These are phyloP conservation scores for Ocimum tenuiflorum DNA, from an alignment of 257 asterid genomes.

Conservation along the genomic window DNA sequence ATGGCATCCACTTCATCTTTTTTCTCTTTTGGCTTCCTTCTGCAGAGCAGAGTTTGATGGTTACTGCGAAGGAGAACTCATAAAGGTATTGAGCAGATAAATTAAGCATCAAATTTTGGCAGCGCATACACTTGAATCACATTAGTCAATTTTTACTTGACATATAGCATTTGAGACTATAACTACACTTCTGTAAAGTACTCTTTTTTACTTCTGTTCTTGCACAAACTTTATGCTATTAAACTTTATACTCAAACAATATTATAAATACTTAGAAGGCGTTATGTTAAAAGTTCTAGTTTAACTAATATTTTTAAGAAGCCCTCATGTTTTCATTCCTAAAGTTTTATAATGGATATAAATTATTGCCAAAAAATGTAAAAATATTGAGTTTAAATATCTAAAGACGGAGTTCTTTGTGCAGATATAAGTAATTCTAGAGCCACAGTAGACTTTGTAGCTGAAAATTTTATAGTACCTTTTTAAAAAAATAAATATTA, in stretches of 20 bases:
- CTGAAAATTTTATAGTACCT: background rate
- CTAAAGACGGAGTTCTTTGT: background rate
- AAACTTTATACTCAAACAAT: background rate
- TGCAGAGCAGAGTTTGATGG: slow-evolving; percentile 77
- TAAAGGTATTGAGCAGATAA: slow-evolving; percentile 40
- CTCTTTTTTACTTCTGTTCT: background rate
- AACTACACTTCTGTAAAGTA: background rate
- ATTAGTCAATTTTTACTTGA: background rate
- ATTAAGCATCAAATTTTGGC: background rate
- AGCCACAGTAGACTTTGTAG: background rate
- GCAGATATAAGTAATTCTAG: background rate
- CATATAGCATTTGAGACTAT: background rate
- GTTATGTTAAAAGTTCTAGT: background rate
- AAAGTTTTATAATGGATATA: background rate
- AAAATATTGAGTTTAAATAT: background rate
- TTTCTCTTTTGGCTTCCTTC: slow-evolving; percentile 9
- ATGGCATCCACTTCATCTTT: background rate
- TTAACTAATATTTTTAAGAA: no score
- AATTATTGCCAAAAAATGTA: background rate
- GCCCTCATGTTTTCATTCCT: background rate
- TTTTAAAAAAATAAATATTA: background rate
- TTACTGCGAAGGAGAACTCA: slow-evolving; percentile 72
- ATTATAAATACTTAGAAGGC: background rate
- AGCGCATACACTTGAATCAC: slow-evolving; percentile 1
- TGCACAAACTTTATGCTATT: background rate